A percentile compares a stretch with the other conserved stretches of the same genome.
Evolutionary conservation across 768 basidiomycete species (phyloP).

Genomic region (Lactarius deliciosus): DNA sequence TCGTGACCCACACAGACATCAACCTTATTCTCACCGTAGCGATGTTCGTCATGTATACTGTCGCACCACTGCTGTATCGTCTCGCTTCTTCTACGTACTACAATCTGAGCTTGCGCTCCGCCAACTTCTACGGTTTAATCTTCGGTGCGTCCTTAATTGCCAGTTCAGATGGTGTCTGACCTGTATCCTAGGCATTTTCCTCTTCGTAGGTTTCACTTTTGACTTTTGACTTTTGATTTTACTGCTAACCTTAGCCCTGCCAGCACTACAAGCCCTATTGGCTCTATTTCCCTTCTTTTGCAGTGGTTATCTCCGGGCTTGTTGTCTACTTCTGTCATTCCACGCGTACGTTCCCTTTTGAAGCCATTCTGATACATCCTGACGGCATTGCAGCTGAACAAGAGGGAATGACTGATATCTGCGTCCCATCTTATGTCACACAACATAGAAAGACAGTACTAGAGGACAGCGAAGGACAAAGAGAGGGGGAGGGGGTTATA

Average conservation of each 20-base stretch:
- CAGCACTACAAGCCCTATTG: slow-evolving; percentile 84
- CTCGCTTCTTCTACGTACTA: slow-evolving; percentile 86
- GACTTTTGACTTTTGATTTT: not conserved
- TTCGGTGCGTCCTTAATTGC: slow-evolving; percentile 46
- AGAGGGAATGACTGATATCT: slow-evolving; percentile 62
- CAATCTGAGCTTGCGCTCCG: slow-evolving; percentile 79
- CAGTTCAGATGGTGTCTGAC: slow-evolving; percentile 7
- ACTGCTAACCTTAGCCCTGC: slow-evolving; percentile 6
- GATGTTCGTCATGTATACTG: slow-evolving; percentile 83
- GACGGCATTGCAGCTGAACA: slow-evolving; percentile 55
- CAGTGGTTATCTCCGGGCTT: slow-evolving; percentile 66
- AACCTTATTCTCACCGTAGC: slow-evolving; percentile 40
- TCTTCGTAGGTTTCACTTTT: slow-evolving; percentile 44
- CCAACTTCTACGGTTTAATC: slow-evolving; percentile 84
- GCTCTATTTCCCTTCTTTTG: slow-evolving; percentile 84
- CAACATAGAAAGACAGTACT: slow-evolving; percentile 22
- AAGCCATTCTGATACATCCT: slow-evolving; percentile 2
- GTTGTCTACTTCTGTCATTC: slow-evolving; percentile 86
- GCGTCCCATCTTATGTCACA: slow-evolving; percentile 56
- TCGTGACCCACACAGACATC: not conserved
- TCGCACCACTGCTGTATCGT: slow-evolving; percentile 83
- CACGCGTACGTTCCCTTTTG: slow-evolving; percentile 56
- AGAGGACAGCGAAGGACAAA: not conserved
- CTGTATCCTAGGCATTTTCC: slow-evolving; percentile 45
- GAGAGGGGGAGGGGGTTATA: not conserved